These are phyloP conservation scores for Leishmania amazonensis DNA, from an alignment of 208 protist genomes.

Conservation along the genomic window DNA sequence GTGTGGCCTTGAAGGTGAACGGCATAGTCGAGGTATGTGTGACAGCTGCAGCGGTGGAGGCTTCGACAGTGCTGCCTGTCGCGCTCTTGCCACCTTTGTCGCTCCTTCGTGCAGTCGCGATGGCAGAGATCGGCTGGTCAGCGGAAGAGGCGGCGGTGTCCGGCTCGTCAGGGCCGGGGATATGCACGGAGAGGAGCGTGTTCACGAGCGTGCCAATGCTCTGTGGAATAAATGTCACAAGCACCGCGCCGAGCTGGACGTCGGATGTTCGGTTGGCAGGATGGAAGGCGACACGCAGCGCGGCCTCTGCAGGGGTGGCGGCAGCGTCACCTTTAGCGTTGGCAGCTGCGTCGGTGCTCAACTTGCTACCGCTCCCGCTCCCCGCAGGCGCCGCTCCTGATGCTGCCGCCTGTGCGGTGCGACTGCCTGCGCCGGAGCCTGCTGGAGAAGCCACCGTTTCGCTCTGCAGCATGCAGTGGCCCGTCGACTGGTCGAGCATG, in stretches of 20 bases:
- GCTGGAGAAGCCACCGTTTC: neutral
- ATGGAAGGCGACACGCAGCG: slow-evolving; percentile 32
- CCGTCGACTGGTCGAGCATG: slow-evolving; percentile 71
- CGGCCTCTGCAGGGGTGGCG: neutral
- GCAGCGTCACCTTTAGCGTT: neutral
- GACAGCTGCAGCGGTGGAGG: neutral
- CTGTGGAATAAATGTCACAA: slow-evolving; percentile 62
- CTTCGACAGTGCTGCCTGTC: neutral
- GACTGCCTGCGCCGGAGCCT: neutral
- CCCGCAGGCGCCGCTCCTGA: neutral
- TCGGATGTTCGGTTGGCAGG: slow-evolving; percentile 36
- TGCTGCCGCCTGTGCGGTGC: neutral
- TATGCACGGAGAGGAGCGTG: slow-evolving; percentile 66
- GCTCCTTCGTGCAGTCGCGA: neutral
- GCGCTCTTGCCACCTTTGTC: neutral
- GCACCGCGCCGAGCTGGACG: slow-evolving; percentile 40
- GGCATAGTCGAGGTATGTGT: slow-evolving; percentile 1
- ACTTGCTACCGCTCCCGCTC: neutral
- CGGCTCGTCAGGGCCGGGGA: slow-evolving; percentile 27
- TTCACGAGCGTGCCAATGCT: slow-evolving; percentile 74
- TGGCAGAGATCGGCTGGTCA: neutral
- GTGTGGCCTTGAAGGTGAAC: slow-evolving; percentile 18
- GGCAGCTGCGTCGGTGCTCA: neutral
- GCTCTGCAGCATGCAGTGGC: slow-evolving; percentile 50
- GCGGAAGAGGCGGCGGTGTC: slow-evolving; percentile 6